Percentiles rank a stretch among this genome's conserved stretches.
phyloP scores from a whole-genome alignment of 2,329 filamentous ascomycete species.

The Apiospora pterosperma region DNA sequence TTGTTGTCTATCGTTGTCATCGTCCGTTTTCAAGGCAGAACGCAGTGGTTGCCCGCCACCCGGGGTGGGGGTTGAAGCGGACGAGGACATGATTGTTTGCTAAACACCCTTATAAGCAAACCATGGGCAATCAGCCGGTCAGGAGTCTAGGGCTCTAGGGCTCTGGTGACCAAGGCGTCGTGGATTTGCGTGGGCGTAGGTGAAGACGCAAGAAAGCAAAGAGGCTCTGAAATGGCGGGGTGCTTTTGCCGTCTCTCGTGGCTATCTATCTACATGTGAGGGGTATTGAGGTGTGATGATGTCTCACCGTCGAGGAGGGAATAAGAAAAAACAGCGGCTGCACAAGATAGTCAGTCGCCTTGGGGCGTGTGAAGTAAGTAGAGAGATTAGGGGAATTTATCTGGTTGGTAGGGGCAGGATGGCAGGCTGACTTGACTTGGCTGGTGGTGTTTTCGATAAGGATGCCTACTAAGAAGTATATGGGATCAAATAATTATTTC shows the following conservation, averaged over 20 bases:
- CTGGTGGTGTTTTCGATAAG: too few species aligned
- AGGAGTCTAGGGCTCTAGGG: background rate
- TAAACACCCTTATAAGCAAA: background rate
- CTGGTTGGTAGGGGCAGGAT: background rate
- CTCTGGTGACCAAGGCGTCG: background rate
- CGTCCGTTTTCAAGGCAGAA: conserved; percentile 28
- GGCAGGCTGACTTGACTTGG: too few species aligned
- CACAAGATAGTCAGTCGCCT: background rate
- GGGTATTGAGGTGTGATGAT: background rate
- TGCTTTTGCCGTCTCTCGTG: background rate
- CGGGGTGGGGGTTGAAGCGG: conserved; percentile 17
- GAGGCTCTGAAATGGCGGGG: background rate
- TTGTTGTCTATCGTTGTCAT: conserved; percentile 23
- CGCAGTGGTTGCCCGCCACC: conserved; percentile 22
- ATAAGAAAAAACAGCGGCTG: background rate
- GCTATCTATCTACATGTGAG: background rate
- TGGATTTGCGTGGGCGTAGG: background rate
- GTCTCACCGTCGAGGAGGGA: background rate
- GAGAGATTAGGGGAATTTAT: background rate
- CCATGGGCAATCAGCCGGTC: background rate
- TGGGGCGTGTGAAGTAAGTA: background rate
- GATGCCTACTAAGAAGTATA: too few species aligned
- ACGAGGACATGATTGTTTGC: conserved; percentile 1
- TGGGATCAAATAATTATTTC: too few species aligned
- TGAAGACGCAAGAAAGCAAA: background rate